Evolutionary conservation across 2,329 filamentous ascomycete genomes (phyloP).

Genomic region (Neonectria punicea): DNA sequence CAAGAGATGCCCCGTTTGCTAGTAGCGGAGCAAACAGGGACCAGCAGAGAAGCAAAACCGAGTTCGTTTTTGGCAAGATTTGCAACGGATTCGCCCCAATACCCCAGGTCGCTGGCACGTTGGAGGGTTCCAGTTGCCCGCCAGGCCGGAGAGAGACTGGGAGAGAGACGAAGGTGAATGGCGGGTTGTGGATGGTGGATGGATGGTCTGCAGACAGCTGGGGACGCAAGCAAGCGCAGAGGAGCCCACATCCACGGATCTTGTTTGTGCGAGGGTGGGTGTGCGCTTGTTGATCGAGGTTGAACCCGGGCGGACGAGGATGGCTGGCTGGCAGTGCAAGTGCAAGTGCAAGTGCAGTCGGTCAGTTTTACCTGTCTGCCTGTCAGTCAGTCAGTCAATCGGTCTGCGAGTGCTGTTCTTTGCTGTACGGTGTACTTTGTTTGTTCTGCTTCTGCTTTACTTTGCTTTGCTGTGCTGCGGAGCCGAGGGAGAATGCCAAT

Average conservation of each 20-base stretch:
- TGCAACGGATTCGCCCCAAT: conserved; percentile 43
- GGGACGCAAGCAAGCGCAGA: conserved; percentile 42
- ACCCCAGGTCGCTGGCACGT: conserved; percentile 32
- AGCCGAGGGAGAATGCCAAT: conserved; percentile 22
- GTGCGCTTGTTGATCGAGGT: conserved; percentile 32
- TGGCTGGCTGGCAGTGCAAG: conserved; percentile 10
- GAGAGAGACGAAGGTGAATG: conserved; percentile 11
- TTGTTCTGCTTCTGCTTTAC: not conserved
- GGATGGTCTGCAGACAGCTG: conserved; percentile 30
- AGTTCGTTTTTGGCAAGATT: conserved; percentile 44
- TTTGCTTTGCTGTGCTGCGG: conserved; percentile 1
- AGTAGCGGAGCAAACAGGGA: conserved; percentile 44
- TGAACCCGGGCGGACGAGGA: conserved; percentile 25
- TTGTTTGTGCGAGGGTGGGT: conserved; percentile 33
- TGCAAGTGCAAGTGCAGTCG: too few species aligned
- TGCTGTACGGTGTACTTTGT: not conserved
- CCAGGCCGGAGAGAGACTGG: conserved; percentile 22
- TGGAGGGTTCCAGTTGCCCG: conserved; percentile 35
- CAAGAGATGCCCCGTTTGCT: conserved; percentile 43
- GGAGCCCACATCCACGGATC: conserved; percentile 36
- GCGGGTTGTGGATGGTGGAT: conserved; percentile 17
- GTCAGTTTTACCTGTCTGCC: too few species aligned
- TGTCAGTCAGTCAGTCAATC: too few species aligned
- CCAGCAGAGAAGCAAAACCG: conserved; percentile 42
- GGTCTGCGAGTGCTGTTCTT: not conserved